phyloP scores from a whole-genome alignment of 2,329 filamentous ascomycete species.

The Cytospora paraplurivora region DNA sequence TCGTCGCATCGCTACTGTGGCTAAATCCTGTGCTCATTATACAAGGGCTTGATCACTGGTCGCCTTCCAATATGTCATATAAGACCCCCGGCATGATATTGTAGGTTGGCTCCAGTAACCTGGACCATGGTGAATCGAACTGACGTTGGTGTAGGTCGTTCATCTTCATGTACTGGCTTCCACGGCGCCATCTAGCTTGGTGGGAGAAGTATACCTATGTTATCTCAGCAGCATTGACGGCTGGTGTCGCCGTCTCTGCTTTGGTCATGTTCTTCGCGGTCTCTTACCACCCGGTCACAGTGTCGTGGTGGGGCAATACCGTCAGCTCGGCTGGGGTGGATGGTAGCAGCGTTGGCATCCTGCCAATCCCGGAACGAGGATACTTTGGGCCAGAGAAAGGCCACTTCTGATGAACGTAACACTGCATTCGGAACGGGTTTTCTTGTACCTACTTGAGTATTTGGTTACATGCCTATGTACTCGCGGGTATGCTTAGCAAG shows the following conservation, averaged over 20 bases:
- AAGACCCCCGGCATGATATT: slow-evolving; percentile 47
- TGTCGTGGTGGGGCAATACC: slow-evolving; percentile 46
- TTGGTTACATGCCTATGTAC: too few species aligned
- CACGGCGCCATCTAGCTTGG: slow-evolving; percentile 43
- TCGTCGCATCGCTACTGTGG: slow-evolving; percentile 44
- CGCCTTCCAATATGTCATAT: slow-evolving; percentile 46
- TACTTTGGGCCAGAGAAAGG: slow-evolving; percentile 32
- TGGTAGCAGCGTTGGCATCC: slow-evolving; percentile 29
- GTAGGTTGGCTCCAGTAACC: background rate
- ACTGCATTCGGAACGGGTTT: too few species aligned
- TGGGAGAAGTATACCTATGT: slow-evolving; percentile 48
- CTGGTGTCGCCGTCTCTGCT: slow-evolving; percentile 42
- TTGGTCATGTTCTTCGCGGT: slow-evolving; percentile 45
- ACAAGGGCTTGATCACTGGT: slow-evolving; percentile 48
- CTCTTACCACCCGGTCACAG: slow-evolving; percentile 37
- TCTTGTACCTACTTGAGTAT: too few species aligned
- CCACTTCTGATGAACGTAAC: slow-evolving; percentile 17
- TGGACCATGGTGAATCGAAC: background rate
- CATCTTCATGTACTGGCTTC: slow-evolving; percentile 48
- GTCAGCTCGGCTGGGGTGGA: slow-evolving; percentile 38
- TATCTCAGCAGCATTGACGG: slow-evolving; percentile 42
- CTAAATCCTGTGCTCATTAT: slow-evolving; percentile 46
- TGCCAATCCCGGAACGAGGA: slow-evolving; percentile 31
- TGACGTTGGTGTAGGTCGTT: slow-evolving; percentile 32
- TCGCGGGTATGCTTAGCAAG: too few species aligned